Conservation (phyloP, 169 alveolate genomes). For the Plasmodium fragile region DNA sequence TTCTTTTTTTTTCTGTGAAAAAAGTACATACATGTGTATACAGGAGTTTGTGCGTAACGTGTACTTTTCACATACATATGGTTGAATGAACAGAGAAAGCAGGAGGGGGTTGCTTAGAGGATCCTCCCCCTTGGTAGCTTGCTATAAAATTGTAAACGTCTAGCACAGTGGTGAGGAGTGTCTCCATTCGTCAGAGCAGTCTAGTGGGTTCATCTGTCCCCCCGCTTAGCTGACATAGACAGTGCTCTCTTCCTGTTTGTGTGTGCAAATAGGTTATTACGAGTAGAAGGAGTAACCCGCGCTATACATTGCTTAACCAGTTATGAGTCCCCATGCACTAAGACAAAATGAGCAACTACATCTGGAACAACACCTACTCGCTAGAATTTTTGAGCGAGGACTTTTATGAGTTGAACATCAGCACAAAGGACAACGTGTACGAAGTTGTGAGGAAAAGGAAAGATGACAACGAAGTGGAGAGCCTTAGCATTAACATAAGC, state of each 20-base stretch:
- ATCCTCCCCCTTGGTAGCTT: not conserved
- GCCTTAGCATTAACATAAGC: slow-evolving; percentile 62
- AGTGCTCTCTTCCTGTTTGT: not conserved
- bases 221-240: not conserved
- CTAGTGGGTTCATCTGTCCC: not conserved
- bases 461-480: slow-evolving; percentile 65
- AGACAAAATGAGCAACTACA: slow-evolving; percentile 53
- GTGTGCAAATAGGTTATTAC: not conserved
- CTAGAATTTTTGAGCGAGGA: slow-evolving; percentile 70
- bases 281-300: not conserved
- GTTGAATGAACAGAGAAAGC: not conserved
- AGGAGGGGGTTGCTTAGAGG: not conserved
- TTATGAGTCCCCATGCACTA: not conserved
- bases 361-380: slow-evolving; percentile 71
- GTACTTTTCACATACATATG: not conserved
- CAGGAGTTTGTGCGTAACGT: not conserved
- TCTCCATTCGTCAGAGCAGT: not conserved
- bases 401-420: slow-evolving; percentile 58
- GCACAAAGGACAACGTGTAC: slow-evolving; percentile 71
- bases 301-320: not conserved
- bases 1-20: not conserved
- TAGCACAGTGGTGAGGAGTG: not conserved
- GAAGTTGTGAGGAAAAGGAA: slow-evolving; percentile 46
- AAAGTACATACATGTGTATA: not conserved
- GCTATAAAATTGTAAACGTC: not conserved